These are phyloP conservation scores for Microcyclosporella mali DNA, from an alignment of 2,329 filamentous ascomycete species.

Conservation along the genomic window DNA sequence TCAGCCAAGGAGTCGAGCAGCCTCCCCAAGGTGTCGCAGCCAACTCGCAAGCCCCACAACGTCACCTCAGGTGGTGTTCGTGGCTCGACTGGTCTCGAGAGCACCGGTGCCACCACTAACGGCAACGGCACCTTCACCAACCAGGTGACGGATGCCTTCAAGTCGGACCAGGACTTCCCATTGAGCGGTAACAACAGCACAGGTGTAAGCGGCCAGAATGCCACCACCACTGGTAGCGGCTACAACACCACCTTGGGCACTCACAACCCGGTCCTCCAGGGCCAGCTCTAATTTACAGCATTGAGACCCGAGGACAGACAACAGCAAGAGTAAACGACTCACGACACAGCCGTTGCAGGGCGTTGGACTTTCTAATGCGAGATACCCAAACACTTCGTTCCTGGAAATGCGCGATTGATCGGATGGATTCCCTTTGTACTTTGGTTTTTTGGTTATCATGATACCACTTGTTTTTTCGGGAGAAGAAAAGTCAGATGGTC, in stretches of 20 bases:
- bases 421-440: slow-evolving; percentile 8
- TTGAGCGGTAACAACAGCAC: slow-evolving; percentile 4
- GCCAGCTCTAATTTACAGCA: slow-evolving; percentile 29
- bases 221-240: background rate
- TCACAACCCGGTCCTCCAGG: slow-evolving; percentile 40
- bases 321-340: slow-evolving; percentile 1
- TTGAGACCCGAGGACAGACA: background rate
- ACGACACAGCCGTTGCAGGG: slow-evolving; percentile 13
- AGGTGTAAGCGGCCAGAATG: slow-evolving; percentile 1
- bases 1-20: slow-evolving; percentile 64
- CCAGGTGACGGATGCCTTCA: slow-evolving; percentile 34
- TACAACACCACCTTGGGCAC: slow-evolving; percentile 38
- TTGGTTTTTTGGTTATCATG: slow-evolving; percentile 13
- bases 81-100: slow-evolving; percentile 2
- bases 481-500: background rate
- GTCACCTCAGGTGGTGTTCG: slow-evolving; percentile 32
- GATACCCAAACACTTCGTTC: slow-evolving; percentile 20
- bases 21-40: slow-evolving; percentile 54
- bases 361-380: slow-evolving; percentile 17
- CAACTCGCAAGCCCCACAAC: slow-evolving; percentile 56
- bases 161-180: slow-evolving; percentile 12
- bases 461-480: slow-evolving; percentile 21
- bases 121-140: slow-evolving; percentile 31
- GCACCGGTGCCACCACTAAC: slow-evolving; percentile 14
- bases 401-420: slow-evolving; percentile 10